Percentiles rank a stretch among this genome's conserved stretches.
phyloP scores from a whole-genome alignment of 176 grass and related monocot species.

The Oryza coarctata region DNA sequence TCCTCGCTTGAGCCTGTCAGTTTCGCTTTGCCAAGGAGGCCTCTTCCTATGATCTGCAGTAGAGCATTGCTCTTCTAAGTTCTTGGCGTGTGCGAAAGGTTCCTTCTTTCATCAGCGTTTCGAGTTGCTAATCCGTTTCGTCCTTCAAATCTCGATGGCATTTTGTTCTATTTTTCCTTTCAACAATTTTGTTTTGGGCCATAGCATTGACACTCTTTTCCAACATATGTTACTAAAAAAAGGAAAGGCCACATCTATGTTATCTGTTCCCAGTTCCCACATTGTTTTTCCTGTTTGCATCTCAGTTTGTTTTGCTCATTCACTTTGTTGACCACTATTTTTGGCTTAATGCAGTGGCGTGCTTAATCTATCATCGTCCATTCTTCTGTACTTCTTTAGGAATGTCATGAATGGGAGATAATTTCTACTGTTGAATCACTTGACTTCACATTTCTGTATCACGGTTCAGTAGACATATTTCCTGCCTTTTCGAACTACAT shows the following conservation, averaged over 20 bases:
- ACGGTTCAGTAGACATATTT: neutral
- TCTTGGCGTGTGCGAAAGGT: neutral
- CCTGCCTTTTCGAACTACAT: neutral
- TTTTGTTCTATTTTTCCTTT: neutral
- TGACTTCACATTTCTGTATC: neutral
- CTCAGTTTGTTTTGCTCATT: neutral
- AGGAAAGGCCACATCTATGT: neutral
- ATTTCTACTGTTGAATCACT: constrained; percentile 9
- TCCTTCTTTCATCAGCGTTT: neutral
- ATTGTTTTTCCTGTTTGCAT: neutral
- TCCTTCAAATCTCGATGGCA: neutral
- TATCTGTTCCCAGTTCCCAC: neutral
- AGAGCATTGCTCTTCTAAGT: constrained; percentile 15
- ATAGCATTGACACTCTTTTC: neutral
- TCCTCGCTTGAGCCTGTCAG: neutral
- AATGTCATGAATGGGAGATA: constrained; percentile 3
- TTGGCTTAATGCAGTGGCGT: constrained; percentile 10
- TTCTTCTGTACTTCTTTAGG: neutral
- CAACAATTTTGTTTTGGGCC: neutral
- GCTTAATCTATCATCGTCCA: neutral
- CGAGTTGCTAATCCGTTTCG: neutral
- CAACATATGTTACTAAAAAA: neutral
- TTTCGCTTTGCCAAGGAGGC: neutral
- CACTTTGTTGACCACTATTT: neutral
- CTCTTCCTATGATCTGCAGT: constrained; percentile 10